Conservation (phyloP, 2,329 filamentous ascomycete genomes). For the Penicillium sp. region DNA sequence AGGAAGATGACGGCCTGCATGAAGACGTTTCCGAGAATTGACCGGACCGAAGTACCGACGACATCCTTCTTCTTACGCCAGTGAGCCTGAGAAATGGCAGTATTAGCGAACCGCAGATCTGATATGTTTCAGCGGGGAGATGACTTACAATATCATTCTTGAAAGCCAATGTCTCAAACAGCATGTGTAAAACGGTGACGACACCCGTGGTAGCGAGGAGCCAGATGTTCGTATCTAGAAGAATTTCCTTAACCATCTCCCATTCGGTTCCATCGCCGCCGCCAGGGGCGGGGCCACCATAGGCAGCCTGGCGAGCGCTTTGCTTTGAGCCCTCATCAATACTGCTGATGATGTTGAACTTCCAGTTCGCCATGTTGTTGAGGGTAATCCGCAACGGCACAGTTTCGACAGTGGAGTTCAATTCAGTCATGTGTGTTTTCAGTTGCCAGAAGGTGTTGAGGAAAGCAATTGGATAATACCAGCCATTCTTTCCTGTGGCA, state of each 20-base stretch:
- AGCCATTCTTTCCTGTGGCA: conserved; percentile 77
- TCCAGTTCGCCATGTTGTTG: conserved; percentile 79
- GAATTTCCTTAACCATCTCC: conserved; percentile 93
- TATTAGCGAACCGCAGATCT: conserved; percentile 14
- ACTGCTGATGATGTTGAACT: conserved; percentile 78
- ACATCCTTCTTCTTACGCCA: conserved; percentile 99
- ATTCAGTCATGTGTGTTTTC: conserved; percentile 79
- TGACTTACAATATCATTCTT: conserved; percentile 77
- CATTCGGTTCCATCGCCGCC: conserved; percentile 89
- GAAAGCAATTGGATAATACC: conserved; percentile 89
- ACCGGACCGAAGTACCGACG: conserved; percentile 90
- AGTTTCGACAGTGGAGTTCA: conserved; percentile 83
- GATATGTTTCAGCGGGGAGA: background rate
- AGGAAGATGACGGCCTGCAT: conserved; percentile 97
- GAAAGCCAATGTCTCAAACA: conserved; percentile 94
- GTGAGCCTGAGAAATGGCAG: conserved; percentile 54
- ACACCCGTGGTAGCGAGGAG: conserved; percentile 78
- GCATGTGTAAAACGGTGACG: conserved; percentile 84
- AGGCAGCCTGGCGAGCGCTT: conserved; percentile 71
- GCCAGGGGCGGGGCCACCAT: conserved; percentile 65
- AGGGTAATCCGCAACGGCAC: conserved; percentile 80
- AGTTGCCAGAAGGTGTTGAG: conserved; percentile 98
- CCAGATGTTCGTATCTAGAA: conserved; percentile 90
- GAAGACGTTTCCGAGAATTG: conserved; percentile 93
- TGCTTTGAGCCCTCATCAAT: conserved; percentile 87